Evolutionary conservation across 2,329 filamentous ascomycete species (phyloP), one percentile per base, ranked within the genome.

Genomic region (Fusarium sp.): DNA sequence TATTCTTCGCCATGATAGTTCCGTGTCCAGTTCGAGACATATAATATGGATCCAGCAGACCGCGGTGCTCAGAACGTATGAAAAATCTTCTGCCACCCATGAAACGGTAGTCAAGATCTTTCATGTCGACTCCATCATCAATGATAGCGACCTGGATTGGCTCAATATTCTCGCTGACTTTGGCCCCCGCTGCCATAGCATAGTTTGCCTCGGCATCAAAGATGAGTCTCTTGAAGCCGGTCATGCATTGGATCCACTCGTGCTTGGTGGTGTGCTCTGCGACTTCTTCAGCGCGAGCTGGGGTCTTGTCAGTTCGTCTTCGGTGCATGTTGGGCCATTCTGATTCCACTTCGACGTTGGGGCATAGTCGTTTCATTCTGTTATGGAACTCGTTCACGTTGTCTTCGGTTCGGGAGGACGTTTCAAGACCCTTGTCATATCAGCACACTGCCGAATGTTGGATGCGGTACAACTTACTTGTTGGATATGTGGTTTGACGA

Each of bases 121-220:
- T 72, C 5, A 77, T 70, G 49, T 83, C 79, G 1, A 83, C 77
- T 7, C 82, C 82, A 39, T 84, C 81, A 56, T 84, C 82, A 39
- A 83, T 83, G 6, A 84, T 71, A 4, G 81, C 82, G 12, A 83
- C 71, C 22, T 74, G 42, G 62, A 81, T 74, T 7, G 71, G 72
- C 25, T 73, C 66, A 22, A 75, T 57, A 7, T 22, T 60, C 20
- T 72, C 71, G 2, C 42, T 45, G 14, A 68, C 18, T 12, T 70
- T 38, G 1, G 18, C 67, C 10, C 33, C 41, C 4, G 12, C 12
- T 18, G 18, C 31, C 49, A 4, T 60, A 3, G 15, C 42, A 5
- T 59, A 64, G 29, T 68, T 66, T 25, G 53, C 62, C 27, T 75
- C 71, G 6, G 69, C 72, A 66, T 76, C 56, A 53, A 72, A 62